phyloP scores from a whole-genome alignment of 768 basidiomycete genomes.

The Termitomyces sp. region DNA sequence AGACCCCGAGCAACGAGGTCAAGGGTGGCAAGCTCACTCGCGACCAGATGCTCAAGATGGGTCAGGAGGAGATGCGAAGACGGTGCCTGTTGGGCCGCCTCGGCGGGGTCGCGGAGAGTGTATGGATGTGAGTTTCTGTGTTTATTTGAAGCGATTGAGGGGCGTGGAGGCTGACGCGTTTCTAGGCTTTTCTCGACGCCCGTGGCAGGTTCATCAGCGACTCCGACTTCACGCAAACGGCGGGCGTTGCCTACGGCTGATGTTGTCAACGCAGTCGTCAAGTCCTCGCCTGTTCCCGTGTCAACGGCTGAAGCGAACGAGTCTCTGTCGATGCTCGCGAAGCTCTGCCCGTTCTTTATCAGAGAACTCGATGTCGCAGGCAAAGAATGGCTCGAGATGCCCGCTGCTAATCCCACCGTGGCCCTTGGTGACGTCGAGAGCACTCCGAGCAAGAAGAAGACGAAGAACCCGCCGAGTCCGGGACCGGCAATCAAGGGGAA shows the following conservation, averaged over 20 bases:
- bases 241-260: conserved; percentile 65
- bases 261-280: conserved; percentile 63
- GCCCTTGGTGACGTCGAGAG: conserved; percentile 19
- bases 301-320: conserved; percentile 75
- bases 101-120: conserved; percentile 79
- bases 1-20: conserved; percentile 37
- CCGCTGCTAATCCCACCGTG: conserved; percentile 31
- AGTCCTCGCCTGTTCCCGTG: conserved; percentile 78
- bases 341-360: conserved; percentile 79
- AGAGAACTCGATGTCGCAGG: conserved; percentile 56
- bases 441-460: conserved; percentile 38
- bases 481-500: conserved; percentile 37
- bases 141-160: background rate
- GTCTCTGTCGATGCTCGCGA: conserved; percentile 59
- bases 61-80: conserved; percentile 75
- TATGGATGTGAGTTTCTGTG: conserved; percentile 68
- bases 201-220: conserved; percentile 38
- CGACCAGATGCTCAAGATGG: conserved; percentile 64
- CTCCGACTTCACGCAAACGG: conserved; percentile 61
- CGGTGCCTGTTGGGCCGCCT: conserved; percentile 75
- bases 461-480: conserved; percentile 35
- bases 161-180: background rate
- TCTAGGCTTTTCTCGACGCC: conserved; percentile 72
- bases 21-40: conserved; percentile 46
- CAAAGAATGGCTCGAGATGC: conserved; percentile 60